Evolutionary conservation across 2,329 filamentous ascomycete species (phyloP), one percentile per base, ranked within the genome.

Genomic region (Apiospora pterosperma): DNA sequence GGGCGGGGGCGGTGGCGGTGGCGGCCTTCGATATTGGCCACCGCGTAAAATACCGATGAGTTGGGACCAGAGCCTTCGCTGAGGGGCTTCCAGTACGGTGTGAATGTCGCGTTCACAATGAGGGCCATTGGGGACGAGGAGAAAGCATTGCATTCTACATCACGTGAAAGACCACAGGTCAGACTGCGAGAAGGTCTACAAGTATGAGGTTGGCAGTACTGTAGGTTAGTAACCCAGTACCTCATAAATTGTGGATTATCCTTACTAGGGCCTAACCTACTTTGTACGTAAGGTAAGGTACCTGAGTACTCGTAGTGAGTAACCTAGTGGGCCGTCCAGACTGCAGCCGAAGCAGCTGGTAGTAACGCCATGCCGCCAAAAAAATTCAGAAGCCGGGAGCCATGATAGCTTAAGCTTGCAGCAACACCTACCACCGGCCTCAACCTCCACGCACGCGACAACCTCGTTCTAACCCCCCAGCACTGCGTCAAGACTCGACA

Each of bases 21-120:
- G 48, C 62, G 60, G 14, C 65, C 63, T 31, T 59, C 64, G 34
- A 67, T 66, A 23, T 64, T n/a, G 10, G 67, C 64, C 3, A 69
- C 65, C 44, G 52, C 64, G 34, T 62, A 69, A 63, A 69, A 67
- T 38, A 66, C 64, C 68, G 66, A 69, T 6, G 65, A 67, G 21
- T 68, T 67, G 41, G 67, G 67, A 11, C 67, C 67, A 7, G 36
- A 36, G 4, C 59, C 36, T 52, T 48, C 12, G 12, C 25, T 34
- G 11, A 64, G 21, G 19, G 63, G 61, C 36, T 19, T 44, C 67
- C 67, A 68, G 36, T 68, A 68, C 10, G 67, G 65, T 23, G 31
- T 67, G 52, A 67, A 67, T 3, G 58, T 60, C 34, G 28, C 23
- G 58, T 60, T n/a, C n/a, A n/a, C n/a, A n/a, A n/a, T n/a, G n/a